phyloP scores from a whole-genome alignment of 116 monocot genomes.

The Cymodocea nodosa region DNA sequence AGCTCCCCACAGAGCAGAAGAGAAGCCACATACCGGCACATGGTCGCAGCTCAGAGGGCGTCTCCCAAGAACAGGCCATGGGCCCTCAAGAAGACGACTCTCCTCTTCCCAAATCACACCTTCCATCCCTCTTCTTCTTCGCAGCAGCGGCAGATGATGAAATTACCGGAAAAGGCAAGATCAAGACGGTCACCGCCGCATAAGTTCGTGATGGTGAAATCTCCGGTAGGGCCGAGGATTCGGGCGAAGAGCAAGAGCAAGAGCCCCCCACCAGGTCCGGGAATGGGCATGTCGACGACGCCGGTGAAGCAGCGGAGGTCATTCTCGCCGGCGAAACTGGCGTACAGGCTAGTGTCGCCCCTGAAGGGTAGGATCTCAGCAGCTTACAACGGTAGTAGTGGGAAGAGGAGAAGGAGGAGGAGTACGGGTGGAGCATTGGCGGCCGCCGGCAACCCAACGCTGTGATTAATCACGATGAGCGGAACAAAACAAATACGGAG shows the following conservation, averaged over 20 bases:
- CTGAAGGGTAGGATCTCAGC: slow-evolving; percentile 40
- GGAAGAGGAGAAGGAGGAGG: slow-evolving; percentile 2
- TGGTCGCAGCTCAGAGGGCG: slow-evolving; percentile 25
- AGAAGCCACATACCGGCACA: background rate
- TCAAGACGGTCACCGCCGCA: slow-evolving; percentile 20
- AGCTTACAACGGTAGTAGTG: background rate
- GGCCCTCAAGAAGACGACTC: slow-evolving; percentile 38
- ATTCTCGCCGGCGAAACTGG: slow-evolving; percentile 69
- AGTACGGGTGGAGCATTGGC: background rate
- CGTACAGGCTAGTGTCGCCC: slow-evolving; percentile 51
- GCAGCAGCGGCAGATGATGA: slow-evolving; percentile 7
- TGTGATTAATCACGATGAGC: background rate
- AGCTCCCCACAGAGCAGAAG: slow-evolving; percentile 31
- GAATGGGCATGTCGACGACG: background rate
- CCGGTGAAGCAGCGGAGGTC: slow-evolving; percentile 30
- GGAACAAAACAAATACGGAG: background rate
- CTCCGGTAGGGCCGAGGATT: slow-evolving; percentile 29
- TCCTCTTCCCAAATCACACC: slow-evolving; percentile 65
- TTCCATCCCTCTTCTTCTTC: slow-evolving; percentile 16
- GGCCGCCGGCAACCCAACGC: background rate
- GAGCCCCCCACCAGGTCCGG: slow-evolving; percentile 8
- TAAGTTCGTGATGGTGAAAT: slow-evolving; percentile 53
- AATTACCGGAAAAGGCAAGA: slow-evolving; percentile 39
- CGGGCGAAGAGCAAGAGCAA: slow-evolving; percentile 28
- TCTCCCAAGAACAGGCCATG: slow-evolving; percentile 46